Conservation (phyloP, 1,284 basidiomycete genomes). For the Leccinum insolens region DNA sequence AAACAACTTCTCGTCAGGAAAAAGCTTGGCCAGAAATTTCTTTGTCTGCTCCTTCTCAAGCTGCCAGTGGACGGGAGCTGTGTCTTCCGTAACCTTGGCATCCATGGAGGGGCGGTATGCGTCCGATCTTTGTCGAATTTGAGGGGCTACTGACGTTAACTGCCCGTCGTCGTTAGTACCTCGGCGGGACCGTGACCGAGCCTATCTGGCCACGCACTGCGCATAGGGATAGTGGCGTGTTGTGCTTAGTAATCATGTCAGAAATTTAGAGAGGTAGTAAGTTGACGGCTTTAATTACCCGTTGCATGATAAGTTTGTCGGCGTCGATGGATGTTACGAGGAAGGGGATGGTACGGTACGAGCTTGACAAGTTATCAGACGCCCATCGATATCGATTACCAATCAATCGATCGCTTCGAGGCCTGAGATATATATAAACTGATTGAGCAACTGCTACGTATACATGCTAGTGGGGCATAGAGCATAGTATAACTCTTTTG, state of each 20-base stretch:
- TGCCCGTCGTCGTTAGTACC: neutral
- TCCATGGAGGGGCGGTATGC: constrained; percentile 2
- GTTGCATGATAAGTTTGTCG: too few species aligned
- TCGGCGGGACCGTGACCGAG: too few species aligned
- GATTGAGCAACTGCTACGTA: too few species aligned
- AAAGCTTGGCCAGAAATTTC: neutral
- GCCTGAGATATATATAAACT: too few species aligned
- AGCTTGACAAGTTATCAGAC: too few species aligned
- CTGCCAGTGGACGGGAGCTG: neutral
- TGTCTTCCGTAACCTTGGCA: constrained; percentile 2
- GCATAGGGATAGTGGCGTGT: constrained; percentile 1
- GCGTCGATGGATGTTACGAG: too few species aligned
- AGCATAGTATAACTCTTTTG: neutral
- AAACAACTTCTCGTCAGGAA: constrained; percentile 2
- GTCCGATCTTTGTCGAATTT: neutral
- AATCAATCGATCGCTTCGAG: too few species aligned
- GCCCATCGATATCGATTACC: too few species aligned
- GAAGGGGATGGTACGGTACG: too few species aligned
- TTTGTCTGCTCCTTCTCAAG: constrained; percentile 1
- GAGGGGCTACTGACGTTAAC: neutral
- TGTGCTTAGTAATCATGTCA: constrained; percentile 4
- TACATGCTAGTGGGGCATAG: neutral
- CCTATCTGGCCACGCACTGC: neutral
- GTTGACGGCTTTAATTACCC: too few species aligned
- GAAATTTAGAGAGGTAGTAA: neutral